These are phyloP conservation scores for Anisodus tanguticus DNA, from an alignment of 257 asterid genomes.

Conservation along the genomic window DNA sequence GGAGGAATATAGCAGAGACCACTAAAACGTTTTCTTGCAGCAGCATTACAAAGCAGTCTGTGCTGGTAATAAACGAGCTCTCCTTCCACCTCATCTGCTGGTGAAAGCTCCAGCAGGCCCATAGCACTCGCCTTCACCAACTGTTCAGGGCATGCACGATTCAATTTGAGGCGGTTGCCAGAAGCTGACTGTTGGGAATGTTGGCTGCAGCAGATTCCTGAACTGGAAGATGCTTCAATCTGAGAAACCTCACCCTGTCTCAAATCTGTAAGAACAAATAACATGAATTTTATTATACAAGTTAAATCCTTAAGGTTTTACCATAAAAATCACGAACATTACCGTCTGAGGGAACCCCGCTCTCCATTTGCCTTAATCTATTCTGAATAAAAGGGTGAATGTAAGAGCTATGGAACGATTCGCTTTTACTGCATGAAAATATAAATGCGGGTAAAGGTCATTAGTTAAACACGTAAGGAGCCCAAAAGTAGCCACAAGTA, in stretches of 20 bases:
- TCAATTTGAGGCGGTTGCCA: slow-evolving; percentile 41
- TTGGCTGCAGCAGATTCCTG: slow-evolving; percentile 74
- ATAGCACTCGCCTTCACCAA: slow-evolving; percentile 53
- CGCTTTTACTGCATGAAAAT: slow-evolving; percentile 58
- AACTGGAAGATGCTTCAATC: slow-evolving; percentile 77
- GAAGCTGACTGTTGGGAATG: slow-evolving; percentile 46
- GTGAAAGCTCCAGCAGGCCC: slow-evolving; percentile 67
- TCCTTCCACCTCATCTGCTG: slow-evolving; percentile 95
- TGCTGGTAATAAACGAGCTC: slow-evolving; percentile 83
- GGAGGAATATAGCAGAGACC: slow-evolving; percentile 56
- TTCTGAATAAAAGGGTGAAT: slow-evolving; percentile 67
- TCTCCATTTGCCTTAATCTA: slow-evolving; percentile 55
- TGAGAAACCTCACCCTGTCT: slow-evolving; percentile 66
- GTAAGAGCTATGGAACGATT: slow-evolving; percentile 47
- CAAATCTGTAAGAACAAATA: slow-evolving; percentile 58
- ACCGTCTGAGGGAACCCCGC: slow-evolving; percentile 42
- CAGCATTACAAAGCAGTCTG: slow-evolving; percentile 60
- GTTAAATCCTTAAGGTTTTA: slow-evolving; percentile 36
- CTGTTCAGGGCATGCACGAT: slow-evolving; percentile 58
- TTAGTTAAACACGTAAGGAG: slow-evolving; percentile 26
- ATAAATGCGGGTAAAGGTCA: slow-evolving; percentile 25
- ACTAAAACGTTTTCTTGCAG: slow-evolving; percentile 53
- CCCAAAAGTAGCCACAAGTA: slow-evolving; percentile 12
- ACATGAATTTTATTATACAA: slow-evolving; percentile 35
- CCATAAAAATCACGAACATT: slow-evolving; percentile 51